A percentile compares a stretch with the other conserved stretches of the same genome.
Evolutionary conservation across 768 basidiomycete species (phyloP).

Genomic region (Auricularia cornea): DNA sequence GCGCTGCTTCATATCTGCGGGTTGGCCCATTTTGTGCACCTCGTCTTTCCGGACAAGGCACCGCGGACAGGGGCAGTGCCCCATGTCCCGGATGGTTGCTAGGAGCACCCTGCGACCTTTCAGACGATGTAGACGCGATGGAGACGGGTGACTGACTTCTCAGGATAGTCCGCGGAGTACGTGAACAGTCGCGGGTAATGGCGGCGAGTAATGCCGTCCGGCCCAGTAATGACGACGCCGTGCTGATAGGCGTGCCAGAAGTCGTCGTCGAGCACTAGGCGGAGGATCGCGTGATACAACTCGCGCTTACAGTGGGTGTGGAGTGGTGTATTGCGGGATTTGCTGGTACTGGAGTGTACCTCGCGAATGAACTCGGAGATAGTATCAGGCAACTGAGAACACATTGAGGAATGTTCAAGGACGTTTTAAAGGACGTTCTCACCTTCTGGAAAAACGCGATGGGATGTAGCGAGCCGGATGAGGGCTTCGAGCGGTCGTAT

Average conservation of each 20-base stretch:
- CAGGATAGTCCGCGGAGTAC: conserved; percentile 18
- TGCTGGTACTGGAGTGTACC: not conserved
- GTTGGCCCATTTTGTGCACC: conserved; percentile 2
- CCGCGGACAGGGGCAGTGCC: conserved; percentile 26
- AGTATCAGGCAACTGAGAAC: not conserved
- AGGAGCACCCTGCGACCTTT: conserved; percentile 21
- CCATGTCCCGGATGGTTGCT: conserved; percentile 16
- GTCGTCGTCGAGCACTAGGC: conserved; percentile 9
- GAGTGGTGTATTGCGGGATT: not conserved
- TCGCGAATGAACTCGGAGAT: not conserved
- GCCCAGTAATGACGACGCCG: conserved; percentile 12
- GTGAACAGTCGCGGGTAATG: conserved; percentile 12
- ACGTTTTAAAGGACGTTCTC: not conserved
- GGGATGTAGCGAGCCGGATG: not conserved
- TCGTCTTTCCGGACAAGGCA: conserved; percentile 23
- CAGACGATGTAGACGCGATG: too few species aligned
- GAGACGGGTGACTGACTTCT: too few species aligned
- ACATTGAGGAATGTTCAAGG: not conserved
- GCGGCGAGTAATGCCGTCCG: conserved; percentile 8
- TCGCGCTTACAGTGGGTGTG: conserved; percentile 15
- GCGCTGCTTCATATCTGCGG: not conserved
- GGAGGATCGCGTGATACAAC: conserved; percentile 13
- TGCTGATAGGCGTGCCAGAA: conserved; percentile 11
- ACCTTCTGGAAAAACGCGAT: conserved; percentile 1
- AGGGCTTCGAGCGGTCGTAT: not conserved